Evolutionary conservation across 1,284 basidiomycete genomes (phyloP), one percentile per base, ranked within the genome.

Genomic region (Puccinia coronata): DNA sequence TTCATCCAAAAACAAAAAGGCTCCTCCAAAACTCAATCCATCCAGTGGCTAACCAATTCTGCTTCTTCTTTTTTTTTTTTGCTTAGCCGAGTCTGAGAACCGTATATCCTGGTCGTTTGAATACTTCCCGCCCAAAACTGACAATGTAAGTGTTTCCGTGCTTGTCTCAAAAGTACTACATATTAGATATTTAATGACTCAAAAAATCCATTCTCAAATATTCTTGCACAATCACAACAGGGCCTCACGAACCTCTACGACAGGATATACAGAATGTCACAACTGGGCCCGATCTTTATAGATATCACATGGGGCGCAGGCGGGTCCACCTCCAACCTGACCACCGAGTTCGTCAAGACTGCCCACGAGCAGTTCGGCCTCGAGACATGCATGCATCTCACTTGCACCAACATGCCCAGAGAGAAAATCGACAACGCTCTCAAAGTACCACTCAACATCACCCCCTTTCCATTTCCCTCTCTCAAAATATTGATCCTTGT

Each of bases 261-360:
- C 83, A 91, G 96, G 82, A 93, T 94, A 83, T 90, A 90, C 36
- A 90, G 94, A 75, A 88, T 97, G 73, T 88, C 91, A 41, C 85
- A 88, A 8, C 87, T 94, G 41, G 97, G 97, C 4, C 97, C 97
- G 23, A 96, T 97, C 87, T 99, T 98, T 86, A 93, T 98, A 84
- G 96, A 99, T 87, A 97, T 99, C 85, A 99, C 96, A 86, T 98
- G 94, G 95, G 96, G 97, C 87, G 96, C 96, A 70, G 96, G 96
- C 79, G 96, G 96, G 81, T 90, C 95, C 82, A 96, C 95, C 25
- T 86, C 86, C 2, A 87, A 88, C 73, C 84, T 87, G 36, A 88
- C 87, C 23, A 85, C 86, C 41, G 85, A 96, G 85, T 92, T 99
- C 88, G 95, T 99, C 83, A 96, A 96, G 88, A 95, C 94, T 63